Evolutionary conservation across 1,284 basidiomycete genomes (phyloP).

Genomic region (Sporisorium scitamineum): DNA sequence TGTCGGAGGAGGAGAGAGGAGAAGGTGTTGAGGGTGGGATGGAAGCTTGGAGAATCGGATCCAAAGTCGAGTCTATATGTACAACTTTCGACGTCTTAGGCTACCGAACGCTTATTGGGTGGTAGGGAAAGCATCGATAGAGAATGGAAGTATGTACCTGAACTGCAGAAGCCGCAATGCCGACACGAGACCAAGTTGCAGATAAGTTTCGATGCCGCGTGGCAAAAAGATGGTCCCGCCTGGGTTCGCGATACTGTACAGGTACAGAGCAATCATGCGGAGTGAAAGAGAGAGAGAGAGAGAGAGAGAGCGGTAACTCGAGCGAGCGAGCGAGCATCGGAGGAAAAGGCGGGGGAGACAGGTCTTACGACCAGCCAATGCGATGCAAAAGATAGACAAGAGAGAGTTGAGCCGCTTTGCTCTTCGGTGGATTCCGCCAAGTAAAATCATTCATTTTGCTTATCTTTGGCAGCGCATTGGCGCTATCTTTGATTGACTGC

Average conservation of each 20-base stretch:
- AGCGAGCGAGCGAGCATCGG: conserved; percentile 13
- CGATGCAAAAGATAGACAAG: conserved; percentile 2
- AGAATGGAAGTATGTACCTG: background rate
- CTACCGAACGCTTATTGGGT: background rate
- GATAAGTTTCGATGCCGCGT: background rate
- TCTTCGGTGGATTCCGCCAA: background rate
- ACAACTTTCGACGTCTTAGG: background rate
- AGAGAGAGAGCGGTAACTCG: conserved; percentile 21
- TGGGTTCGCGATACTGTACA: too few relatives aligned
- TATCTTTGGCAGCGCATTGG: background rate
- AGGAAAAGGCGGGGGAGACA: background rate
- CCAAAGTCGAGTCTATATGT: conserved; percentile 13
- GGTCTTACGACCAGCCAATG: background rate
- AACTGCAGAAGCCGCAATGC: background rate
- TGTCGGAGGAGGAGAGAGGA: background rate
- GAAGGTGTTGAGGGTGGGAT: background rate
- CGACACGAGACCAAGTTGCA: conserved; percentile 1
- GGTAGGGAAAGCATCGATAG: background rate
- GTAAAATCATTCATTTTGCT: background rate
- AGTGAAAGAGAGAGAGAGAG: background rate
- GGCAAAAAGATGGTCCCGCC: conserved; percentile 6
- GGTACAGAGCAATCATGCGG: background rate
- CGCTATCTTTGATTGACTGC: conserved; percentile 1
- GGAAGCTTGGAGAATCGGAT: background rate
- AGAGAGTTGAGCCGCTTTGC: background rate